A percentile compares a stretch with the other conserved stretches of the same genome.
phyloP scores from a whole-genome alignment of 2,329 filamentous ascomycete species.

The Phialemoniopsis sp. region DNA sequence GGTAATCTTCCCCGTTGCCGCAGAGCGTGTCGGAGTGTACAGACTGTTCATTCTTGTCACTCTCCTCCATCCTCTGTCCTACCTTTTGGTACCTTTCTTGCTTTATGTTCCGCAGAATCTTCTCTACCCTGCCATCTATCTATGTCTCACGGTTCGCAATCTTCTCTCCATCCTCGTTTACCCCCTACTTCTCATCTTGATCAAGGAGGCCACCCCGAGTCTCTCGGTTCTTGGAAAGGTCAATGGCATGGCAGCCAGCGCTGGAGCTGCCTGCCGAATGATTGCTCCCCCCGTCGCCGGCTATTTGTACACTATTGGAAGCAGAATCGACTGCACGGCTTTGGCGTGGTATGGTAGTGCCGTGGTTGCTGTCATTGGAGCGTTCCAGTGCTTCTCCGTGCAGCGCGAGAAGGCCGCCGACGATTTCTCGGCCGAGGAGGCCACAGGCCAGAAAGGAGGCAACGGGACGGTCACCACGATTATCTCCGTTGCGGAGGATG shows the following conservation, averaged over 20 bases:
- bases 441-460: no score
- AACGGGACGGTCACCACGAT: no score
- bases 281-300: constrained; percentile 62
- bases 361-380: constrained; percentile 49
- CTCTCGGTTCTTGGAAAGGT: constrained; percentile 55
- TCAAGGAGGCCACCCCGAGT: constrained; percentile 62
- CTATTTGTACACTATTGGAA: constrained; percentile 58
- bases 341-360: constrained; percentile 62
- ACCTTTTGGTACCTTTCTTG: constrained; percentile 55
- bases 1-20: constrained; percentile 60
- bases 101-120: constrained; percentile 47
- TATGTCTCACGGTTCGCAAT: constrained; percentile 53
- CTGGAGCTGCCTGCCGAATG: constrained; percentile 63
- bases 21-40: constrained; percentile 54
- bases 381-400: constrained; percentile 57
- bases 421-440: constrained; percentile 2
- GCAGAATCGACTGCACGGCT: constrained; percentile 53
- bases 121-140: constrained; percentile 55
- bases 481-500: background rate
- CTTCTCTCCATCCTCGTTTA: constrained; percentile 61
- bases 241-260: constrained; percentile 63
- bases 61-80: constrained; percentile 57
- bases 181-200: constrained; percentile 60
- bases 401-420: constrained; percentile 19
- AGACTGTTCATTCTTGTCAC: constrained; percentile 54